A percentile compares a stretch with the other conserved stretches of the same genome.
phyloP scores from a whole-genome alignment of 225 moss, liverwort and hornwort species.

The Sphagnum tenellum region DNA sequence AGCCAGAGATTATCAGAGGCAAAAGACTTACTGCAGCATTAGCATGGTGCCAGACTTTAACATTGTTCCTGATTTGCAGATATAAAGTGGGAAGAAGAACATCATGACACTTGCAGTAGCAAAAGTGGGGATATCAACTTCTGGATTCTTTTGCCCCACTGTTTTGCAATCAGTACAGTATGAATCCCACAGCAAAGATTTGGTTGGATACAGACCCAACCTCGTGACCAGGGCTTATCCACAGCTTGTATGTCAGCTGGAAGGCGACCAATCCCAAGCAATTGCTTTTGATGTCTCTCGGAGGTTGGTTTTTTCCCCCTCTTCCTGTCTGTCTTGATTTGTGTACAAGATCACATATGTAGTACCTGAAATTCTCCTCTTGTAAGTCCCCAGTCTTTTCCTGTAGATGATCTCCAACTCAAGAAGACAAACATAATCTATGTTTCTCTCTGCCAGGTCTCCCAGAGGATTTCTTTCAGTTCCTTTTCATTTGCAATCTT shows the following conservation, averaged over 20 bases:
- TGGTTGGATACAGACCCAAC: constrained; percentile 3
- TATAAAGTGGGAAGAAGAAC: too few species aligned
- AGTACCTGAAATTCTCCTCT: too few species aligned
- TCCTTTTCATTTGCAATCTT: too few species aligned
- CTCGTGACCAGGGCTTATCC: constrained; percentile 2
- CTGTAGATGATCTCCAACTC: neutral
- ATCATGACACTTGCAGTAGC: too few species aligned
- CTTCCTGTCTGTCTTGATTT: neutral
- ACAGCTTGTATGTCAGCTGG: constrained; percentile 17
- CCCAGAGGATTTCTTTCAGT: too few species aligned
- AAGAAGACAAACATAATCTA: too few species aligned
- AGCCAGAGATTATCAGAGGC: too few species aligned
- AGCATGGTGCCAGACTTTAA: too few species aligned
- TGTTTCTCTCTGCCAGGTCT: too few species aligned
- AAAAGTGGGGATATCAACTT: constrained; percentile 29
- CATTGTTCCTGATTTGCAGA: too few species aligned
- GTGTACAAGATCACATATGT: too few species aligned
- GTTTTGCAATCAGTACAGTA: constrained; percentile 13
- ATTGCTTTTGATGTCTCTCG: constrained; percentile 16
- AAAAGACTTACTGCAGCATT: too few species aligned
- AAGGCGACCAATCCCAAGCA: constrained; percentile 7
- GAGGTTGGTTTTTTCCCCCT: constrained; percentile 11
- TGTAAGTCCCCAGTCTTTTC: neutral
- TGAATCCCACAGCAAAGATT: constrained; percentile 6
- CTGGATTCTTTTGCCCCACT: constrained; percentile 19